Evolutionary conservation across 75 land plant species (phyloP).

Genomic region (Azolla pinnata): DNA sequence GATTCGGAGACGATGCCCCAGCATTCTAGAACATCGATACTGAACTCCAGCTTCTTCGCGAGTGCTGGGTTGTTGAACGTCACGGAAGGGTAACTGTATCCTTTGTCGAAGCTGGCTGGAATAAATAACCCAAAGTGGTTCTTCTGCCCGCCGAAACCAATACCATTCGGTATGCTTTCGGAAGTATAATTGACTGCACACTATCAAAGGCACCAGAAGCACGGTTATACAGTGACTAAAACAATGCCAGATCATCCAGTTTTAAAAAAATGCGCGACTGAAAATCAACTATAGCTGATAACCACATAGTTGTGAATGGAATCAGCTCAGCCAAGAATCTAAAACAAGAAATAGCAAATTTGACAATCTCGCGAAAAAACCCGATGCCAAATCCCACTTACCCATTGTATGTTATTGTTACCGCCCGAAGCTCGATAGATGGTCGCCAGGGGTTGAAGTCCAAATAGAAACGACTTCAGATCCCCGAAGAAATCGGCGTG

Average conservation of each 20-base stretch:
- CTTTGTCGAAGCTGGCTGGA: slow-evolving; percentile 65
- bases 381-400: slow-evolving; percentile 15
- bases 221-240: no score
- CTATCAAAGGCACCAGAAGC: no score
- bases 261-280: no score
- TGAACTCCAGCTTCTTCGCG: slow-evolving; percentile 29
- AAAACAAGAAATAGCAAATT: no score
- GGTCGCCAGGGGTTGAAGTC: slow-evolving; percentile 55
- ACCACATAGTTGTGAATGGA: no score
- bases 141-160: slow-evolving; percentile 83
- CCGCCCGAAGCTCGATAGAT: slow-evolving; percentile 70
- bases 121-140: slow-evolving; percentile 86
- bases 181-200: slow-evolving; percentile 83
- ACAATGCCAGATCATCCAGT: no score
- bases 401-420: slow-evolving; percentile 85
- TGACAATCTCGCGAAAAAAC: background rate
- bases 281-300: no score
- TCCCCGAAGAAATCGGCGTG: slow-evolving; percentile 87
- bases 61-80: slow-evolving; percentile 80
- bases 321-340: no score
- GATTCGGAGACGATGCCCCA: slow-evolving; percentile 58
- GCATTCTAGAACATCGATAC: slow-evolving; percentile 78
- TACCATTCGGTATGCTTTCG: slow-evolving; percentile 78
- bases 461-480: slow-evolving; percentile 85
- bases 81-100: slow-evolving; percentile 51